phyloP scores from a whole-genome alignment of 441 rosid species.

The Rhodomyrtus psidioides region DNA sequence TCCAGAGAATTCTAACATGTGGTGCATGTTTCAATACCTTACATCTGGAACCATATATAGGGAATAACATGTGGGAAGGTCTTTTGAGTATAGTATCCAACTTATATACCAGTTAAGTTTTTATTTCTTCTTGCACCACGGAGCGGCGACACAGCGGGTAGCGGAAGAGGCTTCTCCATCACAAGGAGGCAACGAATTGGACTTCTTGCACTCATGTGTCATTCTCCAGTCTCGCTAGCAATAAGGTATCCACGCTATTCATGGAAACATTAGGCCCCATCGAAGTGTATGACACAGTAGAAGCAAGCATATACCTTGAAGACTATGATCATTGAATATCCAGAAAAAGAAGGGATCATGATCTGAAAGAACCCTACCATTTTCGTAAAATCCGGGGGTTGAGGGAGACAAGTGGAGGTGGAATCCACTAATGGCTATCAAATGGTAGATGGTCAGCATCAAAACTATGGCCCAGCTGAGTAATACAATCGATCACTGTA shows the following conservation, averaged over 20 bases:
- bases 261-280: not conserved
- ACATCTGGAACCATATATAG: not conserved
- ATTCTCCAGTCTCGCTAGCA: not conserved
- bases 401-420: not conserved
- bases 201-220: not conserved
- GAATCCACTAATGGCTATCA: not conserved
- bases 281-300: not conserved
- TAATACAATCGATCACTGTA: slow-evolving; percentile 14
- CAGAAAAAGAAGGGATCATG: not conserved
- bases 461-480: slow-evolving; percentile 27
- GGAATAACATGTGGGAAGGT: not conserved
- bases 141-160: not conserved
- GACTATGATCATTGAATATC: not conserved
- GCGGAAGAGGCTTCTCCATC: not conserved
- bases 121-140: not conserved
- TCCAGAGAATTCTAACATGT: not conserved
- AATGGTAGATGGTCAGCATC: not conserved
- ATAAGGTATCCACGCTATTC: not conserved
- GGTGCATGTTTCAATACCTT: not conserved
- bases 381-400: not conserved
- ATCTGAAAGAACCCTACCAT: not conserved
- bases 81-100: not conserved
- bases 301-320: not conserved
- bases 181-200: not conserved
- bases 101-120: not conserved